phyloP scores from a whole-genome alignment of 805 yeast species.

The Pichia membranifaciens region DNA sequence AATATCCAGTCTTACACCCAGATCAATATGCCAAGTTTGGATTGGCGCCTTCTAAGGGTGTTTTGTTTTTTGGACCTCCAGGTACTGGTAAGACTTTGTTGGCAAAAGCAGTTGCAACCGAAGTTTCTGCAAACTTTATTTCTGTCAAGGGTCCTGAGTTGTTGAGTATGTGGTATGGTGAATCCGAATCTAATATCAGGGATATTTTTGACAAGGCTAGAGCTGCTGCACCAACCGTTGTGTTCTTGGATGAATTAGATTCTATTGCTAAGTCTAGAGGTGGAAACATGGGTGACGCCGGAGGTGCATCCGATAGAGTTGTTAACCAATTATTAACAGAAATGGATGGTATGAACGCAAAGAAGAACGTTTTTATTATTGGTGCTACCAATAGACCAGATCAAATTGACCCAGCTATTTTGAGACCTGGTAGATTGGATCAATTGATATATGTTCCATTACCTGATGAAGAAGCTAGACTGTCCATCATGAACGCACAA shows the following conservation, averaged over 20 bases:
- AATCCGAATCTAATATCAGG: constrained; percentile 94
- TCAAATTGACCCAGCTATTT: constrained; percentile 96
- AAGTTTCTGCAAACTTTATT: constrained; percentile 96
- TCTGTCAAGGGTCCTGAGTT: constrained; percentile 96
- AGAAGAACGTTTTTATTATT: constrained; percentile 96
- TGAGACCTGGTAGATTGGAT: constrained; percentile 98
- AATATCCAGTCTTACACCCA: constrained; percentile 97
- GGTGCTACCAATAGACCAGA: constrained; percentile 99
- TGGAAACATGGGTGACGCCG: constrained; percentile 85
- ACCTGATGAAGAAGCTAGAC: constrained; percentile 93
- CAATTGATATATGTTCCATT: constrained; percentile 97
- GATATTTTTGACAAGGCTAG: constrained; percentile 98
- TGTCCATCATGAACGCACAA: constrained; percentile 91
- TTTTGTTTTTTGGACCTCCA: constrained; percentile 97
- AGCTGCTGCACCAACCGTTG: constrained; percentile 99
- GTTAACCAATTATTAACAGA: constrained; percentile 93
- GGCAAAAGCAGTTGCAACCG: constrained; percentile 99
- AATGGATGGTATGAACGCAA: constrained; percentile 99
- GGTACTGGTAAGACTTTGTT: constrained; percentile 99
- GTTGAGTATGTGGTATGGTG: constrained; percentile 98
- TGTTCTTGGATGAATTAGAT: constrained; percentile 95
- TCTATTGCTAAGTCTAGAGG: constrained; percentile 98
- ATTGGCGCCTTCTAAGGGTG: constrained; percentile 96
- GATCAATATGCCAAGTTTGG: constrained; percentile 98
- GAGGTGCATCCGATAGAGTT: constrained; percentile 95